Evolutionary conservation across 257 asterid species (phyloP), one percentile per base, ranked within the genome.

Genomic region (Solanum dulcamara): DNA sequence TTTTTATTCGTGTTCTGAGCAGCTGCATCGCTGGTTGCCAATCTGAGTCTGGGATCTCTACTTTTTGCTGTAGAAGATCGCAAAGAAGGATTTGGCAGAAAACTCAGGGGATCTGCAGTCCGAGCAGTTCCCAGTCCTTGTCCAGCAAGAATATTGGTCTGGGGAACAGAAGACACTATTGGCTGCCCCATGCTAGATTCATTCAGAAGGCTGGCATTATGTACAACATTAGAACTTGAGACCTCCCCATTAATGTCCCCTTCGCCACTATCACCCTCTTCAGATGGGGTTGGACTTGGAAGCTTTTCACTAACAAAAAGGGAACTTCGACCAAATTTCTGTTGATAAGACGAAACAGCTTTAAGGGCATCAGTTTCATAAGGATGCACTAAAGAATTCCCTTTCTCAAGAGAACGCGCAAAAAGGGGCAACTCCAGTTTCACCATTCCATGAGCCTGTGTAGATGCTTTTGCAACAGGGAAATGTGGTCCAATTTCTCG

Each of bases 201-300:
- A 67, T 84, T 88, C 85, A 88, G 84, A 88, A 85, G 71, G 77
- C 84, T 80, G 80, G 42, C 79, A 74, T 88, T 89, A 75, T 26
- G 82, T 77, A 72, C 90, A 72, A 70, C 64, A 86, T 86, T 32
- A 86, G 92, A 88, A 89, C 99, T 94, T 83, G 95, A 87, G 82
- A 97, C 93, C 92, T 95, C 99, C 72, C 89, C 97, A 68, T 88
- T 80, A 42, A 83, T 88, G 64, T 95, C 98, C 88, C 87, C 92
- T 86, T 91, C 95, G 64, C 89, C 97, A 87, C 74, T 79, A 85
- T 92, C 93, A 83, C 90, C 95, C 68, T 95, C 97, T 89, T 91
- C 98, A 7, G 99, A 97, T 83, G 99, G 99, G 53, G 99, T 97
- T 77, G 99, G 99, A 87, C 99, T 97, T 59, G 99, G 99, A 85